Evolutionary conservation across 257 asterid genomes (phyloP), one percentile per base, ranked within the genome.

Genomic region (Solanum paucissectum): DNA sequence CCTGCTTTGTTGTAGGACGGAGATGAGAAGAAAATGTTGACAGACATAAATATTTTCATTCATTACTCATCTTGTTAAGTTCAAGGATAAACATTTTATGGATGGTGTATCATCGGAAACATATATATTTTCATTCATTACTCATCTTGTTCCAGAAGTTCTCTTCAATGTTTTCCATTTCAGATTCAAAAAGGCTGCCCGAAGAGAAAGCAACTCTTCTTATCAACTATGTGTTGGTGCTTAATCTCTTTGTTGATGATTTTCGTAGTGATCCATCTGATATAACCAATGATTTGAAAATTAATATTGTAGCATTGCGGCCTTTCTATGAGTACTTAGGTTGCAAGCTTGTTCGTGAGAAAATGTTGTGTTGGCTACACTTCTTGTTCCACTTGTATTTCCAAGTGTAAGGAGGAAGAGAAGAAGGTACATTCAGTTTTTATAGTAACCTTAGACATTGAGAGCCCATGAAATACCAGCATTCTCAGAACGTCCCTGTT

Each of bases 51-150:
- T 95, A 87, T 87, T 97, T 60, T 93, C 98, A 2, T 97, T 91
- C 86, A 93, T 97, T 58, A 93, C 97, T 32, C 98, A 95, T 91
- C 98, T 97, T 84, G 90, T 95, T 90, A 92, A 90, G 87, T 97
- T 91, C 92, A 95, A 94, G 91, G 99, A 97, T 83, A 92, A 71
- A 86, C 95, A 93, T 85, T 93, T 98, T 1, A 92, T 94, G 95
- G 98, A 94, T 20, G 95, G 96, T 4, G 89, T 93, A 52, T 90
- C 93, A 27, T 90, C 98, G 14, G 90, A 94, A 92, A 89, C 76
- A 84, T 40, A 40, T 40, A 40, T 40, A 9, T 40, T 40, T 40
- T 40, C 46, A 40, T 40, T 85, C 99, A 95, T 95, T 71, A 98
- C 98, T 3, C 71, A 93, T 94, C 89, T 90, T 95, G 66, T 72